Conservation (phyloP, 495 filamentous ascomycete species). For the Neurospora terricola region DNA sequence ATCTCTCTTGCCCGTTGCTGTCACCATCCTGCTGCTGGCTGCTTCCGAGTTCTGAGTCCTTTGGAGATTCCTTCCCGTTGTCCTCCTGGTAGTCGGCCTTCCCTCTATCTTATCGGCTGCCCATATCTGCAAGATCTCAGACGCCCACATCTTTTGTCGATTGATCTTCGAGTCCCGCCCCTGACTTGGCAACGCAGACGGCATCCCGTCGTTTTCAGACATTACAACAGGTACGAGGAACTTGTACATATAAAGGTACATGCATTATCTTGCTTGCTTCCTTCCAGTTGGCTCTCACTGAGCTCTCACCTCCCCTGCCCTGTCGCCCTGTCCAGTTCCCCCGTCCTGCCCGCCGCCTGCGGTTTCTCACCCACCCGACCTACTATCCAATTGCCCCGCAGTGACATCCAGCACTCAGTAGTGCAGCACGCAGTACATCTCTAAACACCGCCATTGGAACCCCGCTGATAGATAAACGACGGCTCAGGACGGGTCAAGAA, state of each 20-base stretch:
- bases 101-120: not conserved
- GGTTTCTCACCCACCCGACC: constrained; percentile 13
- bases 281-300: not conserved
- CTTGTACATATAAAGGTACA: not conserved
- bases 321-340: not conserved
- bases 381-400: constrained; percentile 16
- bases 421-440: constrained; percentile 1
- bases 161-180: not conserved
- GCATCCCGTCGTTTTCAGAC: not conserved
- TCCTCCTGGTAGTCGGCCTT: not conserved
- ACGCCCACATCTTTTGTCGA: not conserved
- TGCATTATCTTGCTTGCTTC: not conserved
- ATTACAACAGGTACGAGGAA: not conserved
- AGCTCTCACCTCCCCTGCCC: not conserved
- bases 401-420: not conserved
- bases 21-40: not conserved
- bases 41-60: not conserved
- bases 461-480: constrained; percentile 29
- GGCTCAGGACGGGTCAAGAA: not conserved
- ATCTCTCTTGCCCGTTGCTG: not conserved
- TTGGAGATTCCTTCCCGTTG: not conserved
- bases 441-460: constrained; percentile 9
- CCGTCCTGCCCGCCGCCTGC: constrained; percentile 2
- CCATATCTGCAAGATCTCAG: not conserved
- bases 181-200: not conserved